phyloP scores from a whole-genome alignment of 306 rosid genomes.

The Senna siamea region DNA sequence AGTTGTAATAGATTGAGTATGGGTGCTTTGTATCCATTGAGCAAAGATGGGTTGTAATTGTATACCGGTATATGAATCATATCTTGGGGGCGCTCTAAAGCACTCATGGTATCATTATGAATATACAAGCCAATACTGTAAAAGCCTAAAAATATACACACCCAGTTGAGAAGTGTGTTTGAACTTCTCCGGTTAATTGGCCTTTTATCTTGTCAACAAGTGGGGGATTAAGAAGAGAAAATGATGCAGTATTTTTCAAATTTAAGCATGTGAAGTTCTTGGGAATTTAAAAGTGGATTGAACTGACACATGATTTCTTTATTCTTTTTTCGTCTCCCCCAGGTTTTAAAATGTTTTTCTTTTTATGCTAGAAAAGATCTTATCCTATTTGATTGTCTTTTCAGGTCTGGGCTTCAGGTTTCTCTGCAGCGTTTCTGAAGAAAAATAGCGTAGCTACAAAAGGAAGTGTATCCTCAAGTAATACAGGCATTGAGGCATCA shows the following conservation, averaged over 20 bases:
- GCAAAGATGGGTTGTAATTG: too few relatives aligned
- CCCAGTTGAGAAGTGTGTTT: too few relatives aligned
- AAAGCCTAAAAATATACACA: too few relatives aligned
- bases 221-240: background rate
- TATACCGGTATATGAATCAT: too few relatives aligned
- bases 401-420: constrained; percentile 99
- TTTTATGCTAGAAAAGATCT: constrained; percentile 24
- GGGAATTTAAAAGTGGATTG: constrained; percentile 10
- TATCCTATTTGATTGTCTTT: constrained; percentile 31
- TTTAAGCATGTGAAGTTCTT: constrained; percentile 25
- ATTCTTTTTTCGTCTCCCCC: background rate
- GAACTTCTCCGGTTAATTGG: background rate
- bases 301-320: constrained; percentile 17
- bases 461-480: constrained; percentile 51
- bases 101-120: too few relatives aligned
- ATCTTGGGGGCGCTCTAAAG: too few relatives aligned
- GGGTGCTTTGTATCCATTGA: too few relatives aligned
- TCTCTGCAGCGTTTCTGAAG: constrained; percentile 94
- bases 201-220: background rate
- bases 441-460: constrained; percentile 85
- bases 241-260: background rate
- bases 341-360: constrained; percentile 21
- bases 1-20: background rate
- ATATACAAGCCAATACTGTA: too few relatives aligned
- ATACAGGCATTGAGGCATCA: constrained; percentile 51